Conservation (phyloP, 2,329 filamentous ascomycete genomes). For the Paraphaeosphaeria sporulosa region DNA sequence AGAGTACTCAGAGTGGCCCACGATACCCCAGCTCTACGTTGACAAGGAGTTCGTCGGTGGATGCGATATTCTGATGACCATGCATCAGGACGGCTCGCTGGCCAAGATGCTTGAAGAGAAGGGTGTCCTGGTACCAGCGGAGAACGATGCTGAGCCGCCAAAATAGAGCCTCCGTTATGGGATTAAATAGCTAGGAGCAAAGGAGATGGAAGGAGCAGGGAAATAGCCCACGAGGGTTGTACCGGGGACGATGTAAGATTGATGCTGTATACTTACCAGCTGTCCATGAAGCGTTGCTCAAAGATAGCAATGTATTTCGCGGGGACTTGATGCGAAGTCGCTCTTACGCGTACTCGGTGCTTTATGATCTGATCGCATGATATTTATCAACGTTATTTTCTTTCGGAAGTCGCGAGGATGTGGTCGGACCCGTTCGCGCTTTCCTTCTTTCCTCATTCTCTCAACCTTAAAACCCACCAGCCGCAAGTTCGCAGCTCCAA, state of each 20-base stretch:
- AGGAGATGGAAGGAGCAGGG: neutral
- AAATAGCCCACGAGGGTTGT: neutral
- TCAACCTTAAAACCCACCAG: neutral
- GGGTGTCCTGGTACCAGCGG: constrained; percentile 73
- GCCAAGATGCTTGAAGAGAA: constrained; percentile 93
- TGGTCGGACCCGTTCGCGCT: neutral
- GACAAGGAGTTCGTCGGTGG: constrained; percentile 96
- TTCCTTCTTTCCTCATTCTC: constrained; percentile 9
- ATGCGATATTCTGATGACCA: constrained; percentile 95
- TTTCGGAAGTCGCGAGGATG: neutral
- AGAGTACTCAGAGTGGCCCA: constrained; percentile 99
- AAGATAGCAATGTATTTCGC: neutral
- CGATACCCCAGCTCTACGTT: constrained; percentile 95
- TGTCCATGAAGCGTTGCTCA: neutral
- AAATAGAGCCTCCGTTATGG: constrained; percentile 19
- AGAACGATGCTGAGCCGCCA: constrained; percentile 33
- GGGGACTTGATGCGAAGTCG: neutral
- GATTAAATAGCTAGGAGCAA: neutral
- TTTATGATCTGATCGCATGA: too few species aligned
- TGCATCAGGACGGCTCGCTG: constrained; percentile 96
- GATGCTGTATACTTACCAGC: constrained; percentile 12
- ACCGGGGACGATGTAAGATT: constrained; percentile 10
- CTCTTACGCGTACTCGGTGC: too few species aligned
- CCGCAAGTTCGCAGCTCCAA: neutral
- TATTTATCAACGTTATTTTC: neutral